Conservation (phyloP, 2,329 filamentous ascomycete species). For the Trichoderma sp. region DNA sequence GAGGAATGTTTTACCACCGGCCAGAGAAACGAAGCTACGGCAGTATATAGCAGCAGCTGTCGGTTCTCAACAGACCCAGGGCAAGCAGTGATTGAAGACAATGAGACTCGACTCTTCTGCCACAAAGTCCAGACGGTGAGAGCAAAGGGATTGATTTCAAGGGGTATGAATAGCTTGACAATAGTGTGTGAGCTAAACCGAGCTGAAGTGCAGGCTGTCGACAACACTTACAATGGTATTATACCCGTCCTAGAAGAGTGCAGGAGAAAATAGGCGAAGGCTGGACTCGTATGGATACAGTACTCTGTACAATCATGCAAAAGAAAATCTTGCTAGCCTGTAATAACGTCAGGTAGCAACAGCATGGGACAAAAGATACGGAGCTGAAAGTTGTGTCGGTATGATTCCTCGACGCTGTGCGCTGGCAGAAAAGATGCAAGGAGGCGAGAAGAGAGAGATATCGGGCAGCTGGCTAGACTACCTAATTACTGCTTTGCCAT, state of each 20-base stretch:
- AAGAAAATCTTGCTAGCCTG: neutral
- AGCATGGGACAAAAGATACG: neutral
- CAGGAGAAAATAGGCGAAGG: neutral
- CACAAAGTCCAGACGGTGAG: neutral
- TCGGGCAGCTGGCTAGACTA: neutral
- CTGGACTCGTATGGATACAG: neutral
- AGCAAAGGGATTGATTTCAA: neutral
- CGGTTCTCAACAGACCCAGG: neutral
- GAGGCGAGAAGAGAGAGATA: neutral
- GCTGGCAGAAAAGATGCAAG: conserved; percentile 10
- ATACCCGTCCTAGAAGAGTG: neutral
- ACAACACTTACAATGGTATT: neutral
- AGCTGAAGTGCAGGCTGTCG: neutral
- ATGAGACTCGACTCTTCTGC: neutral
- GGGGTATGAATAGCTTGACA: neutral
- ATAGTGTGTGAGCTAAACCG: neutral
- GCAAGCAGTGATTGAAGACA: neutral
- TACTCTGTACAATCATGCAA: neutral
- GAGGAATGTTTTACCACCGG: neutral
- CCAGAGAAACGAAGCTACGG: neutral
- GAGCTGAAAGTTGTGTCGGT: neutral
- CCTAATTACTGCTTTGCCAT: neutral
- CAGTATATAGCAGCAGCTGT: neutral
- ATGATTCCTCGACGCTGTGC: neutral
- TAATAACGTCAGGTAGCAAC: neutral